Conservation (phyloP, 176 grass and related monocot species). For the Guadua angustifolia region DNA sequence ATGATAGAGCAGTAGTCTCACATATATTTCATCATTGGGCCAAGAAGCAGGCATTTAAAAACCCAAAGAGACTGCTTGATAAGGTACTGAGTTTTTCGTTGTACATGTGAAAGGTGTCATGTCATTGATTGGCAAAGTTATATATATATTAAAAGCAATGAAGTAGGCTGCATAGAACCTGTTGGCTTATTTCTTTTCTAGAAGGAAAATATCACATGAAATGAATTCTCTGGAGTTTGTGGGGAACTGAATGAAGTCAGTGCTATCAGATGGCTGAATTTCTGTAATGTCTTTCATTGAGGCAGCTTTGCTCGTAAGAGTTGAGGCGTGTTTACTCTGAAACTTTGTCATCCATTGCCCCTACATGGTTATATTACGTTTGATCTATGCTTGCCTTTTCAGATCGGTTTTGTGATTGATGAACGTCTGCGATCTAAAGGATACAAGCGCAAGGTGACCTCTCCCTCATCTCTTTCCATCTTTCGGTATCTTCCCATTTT, state of each 20-base stretch:
- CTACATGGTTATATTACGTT: slow-evolving; percentile 19
- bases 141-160: slow-evolving; percentile 3
- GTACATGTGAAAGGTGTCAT: background rate
- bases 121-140: background rate
- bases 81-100: slow-evolving; percentile 44
- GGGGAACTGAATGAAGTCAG: slow-evolving; percentile 1
- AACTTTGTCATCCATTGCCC: slow-evolving; percentile 8
- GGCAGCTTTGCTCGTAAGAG: background rate
- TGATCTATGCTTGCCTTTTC: slow-evolving; percentile 33
- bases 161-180: background rate
- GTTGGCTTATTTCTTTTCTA: background rate
- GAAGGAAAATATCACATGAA: slow-evolving; percentile 5
- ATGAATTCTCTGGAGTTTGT: background rate
- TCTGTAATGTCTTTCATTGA: slow-evolving; percentile 2
- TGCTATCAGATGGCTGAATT: slow-evolving; percentile 18
- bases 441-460: slow-evolving; percentile 86
- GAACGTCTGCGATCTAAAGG: slow-evolving; percentile 77
- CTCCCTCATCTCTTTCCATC: slow-evolving; percentile 5
- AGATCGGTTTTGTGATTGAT: slow-evolving; percentile 94
- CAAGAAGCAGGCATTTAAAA: slow-evolving; percentile 77
- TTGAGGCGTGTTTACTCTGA: slow-evolving; percentile 8
- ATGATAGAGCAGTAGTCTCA: slow-evolving; percentile 69
- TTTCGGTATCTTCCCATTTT: background rate
- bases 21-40: slow-evolving; percentile 85
- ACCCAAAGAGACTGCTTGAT: slow-evolving; percentile 77